Conservation (phyloP, 2,329 filamentous ascomycete genomes). For the Didymella glomerata region DNA sequence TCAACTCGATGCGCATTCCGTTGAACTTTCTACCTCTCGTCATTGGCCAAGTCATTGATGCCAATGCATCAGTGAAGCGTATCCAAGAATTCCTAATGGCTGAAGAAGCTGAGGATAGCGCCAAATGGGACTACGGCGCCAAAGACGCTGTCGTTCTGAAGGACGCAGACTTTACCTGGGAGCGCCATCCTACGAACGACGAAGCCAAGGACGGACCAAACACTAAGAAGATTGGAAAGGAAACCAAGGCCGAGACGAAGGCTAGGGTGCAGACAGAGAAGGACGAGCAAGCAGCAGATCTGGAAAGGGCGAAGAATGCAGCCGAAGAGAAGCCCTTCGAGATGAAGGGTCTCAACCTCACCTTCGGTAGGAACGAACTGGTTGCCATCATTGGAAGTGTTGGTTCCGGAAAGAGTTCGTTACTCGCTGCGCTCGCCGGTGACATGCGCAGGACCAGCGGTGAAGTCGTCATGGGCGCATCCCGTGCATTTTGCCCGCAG, state of each 20-base stretch:
- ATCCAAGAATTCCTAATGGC: slow-evolving; percentile 88
- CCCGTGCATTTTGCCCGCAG: slow-evolving; percentile 90
- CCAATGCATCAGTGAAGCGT: slow-evolving; percentile 81
- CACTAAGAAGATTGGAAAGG: slow-evolving; percentile 58
- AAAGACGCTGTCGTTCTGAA: slow-evolving; percentile 71
- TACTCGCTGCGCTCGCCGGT: slow-evolving; percentile 87
- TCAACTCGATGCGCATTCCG: slow-evolving; percentile 89
- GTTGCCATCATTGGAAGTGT: slow-evolving; percentile 89
- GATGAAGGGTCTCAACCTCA: slow-evolving; percentile 72
- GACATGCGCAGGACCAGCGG: slow-evolving; percentile 89
- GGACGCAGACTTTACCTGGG: slow-evolving; percentile 87
- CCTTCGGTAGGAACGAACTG: slow-evolving; percentile 76
- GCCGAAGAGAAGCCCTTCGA: slow-evolving; percentile 73
- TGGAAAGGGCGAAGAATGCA: slow-evolving; percentile 24
- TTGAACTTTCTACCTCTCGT: slow-evolving; percentile 89
- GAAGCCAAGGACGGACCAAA: slow-evolving; percentile 49
- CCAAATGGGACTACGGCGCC: slow-evolving; percentile 63
- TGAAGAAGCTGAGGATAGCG: slow-evolving; percentile 82
- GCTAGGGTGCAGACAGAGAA: slow-evolving; percentile 28
- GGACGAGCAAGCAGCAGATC: slow-evolving; percentile 55
- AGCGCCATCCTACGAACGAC: slow-evolving; percentile 67
- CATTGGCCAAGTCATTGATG: slow-evolving; percentile 88
- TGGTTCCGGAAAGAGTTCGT: slow-evolving; percentile 87
- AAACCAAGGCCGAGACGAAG: slow-evolving; percentile 52
- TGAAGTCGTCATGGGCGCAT: slow-evolving; percentile 77